Evolutionary conservation across 179 eudicot genomes (phyloP).

Genomic region (Heliamphora pulchella): DNA sequence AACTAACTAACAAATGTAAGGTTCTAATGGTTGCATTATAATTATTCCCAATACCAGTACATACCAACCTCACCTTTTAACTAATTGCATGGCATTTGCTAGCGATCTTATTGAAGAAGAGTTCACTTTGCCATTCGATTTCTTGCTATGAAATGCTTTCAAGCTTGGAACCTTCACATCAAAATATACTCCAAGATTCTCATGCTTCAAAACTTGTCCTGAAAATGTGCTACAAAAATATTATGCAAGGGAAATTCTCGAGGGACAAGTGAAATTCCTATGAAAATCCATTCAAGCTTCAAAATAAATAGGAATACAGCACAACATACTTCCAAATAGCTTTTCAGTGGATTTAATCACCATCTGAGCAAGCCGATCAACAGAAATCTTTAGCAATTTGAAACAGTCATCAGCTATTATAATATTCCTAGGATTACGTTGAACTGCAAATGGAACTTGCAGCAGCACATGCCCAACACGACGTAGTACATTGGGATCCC

Average conservation of each 20-base stretch:
- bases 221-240: slow-evolving; percentile 27
- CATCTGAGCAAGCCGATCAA: slow-evolving; percentile 43
- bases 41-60: neutral
- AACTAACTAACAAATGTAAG: neutral
- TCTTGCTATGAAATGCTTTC: slow-evolving; percentile 28
- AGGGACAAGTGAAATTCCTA: neutral
- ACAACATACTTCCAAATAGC: slow-evolving; percentile 79
- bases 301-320: slow-evolving; percentile 5
- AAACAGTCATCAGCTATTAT: slow-evolving; percentile 93
- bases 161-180: slow-evolving; percentile 61
- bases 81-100: slow-evolving; percentile 53
- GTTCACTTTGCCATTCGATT: slow-evolving; percentile 49
- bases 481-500: slow-evolving; percentile 64
- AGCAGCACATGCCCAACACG: slow-evolving; percentile 74
- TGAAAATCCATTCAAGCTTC: neutral
- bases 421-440: slow-evolving; percentile 66
- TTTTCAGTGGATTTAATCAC: slow-evolving; percentile 67
- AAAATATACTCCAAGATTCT: slow-evolving; percentile 59
- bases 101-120: slow-evolving; percentile 42
- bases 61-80: slow-evolving; percentile 43
- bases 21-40: neutral
- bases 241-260: neutral
- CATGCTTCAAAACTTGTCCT: slow-evolving; percentile 85
- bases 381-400: slow-evolving; percentile 45
- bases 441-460: slow-evolving; percentile 66